Evolutionary conservation across 352 stramenopile species (phyloP).

Genomic region (Phytopythium delawarense): DNA sequence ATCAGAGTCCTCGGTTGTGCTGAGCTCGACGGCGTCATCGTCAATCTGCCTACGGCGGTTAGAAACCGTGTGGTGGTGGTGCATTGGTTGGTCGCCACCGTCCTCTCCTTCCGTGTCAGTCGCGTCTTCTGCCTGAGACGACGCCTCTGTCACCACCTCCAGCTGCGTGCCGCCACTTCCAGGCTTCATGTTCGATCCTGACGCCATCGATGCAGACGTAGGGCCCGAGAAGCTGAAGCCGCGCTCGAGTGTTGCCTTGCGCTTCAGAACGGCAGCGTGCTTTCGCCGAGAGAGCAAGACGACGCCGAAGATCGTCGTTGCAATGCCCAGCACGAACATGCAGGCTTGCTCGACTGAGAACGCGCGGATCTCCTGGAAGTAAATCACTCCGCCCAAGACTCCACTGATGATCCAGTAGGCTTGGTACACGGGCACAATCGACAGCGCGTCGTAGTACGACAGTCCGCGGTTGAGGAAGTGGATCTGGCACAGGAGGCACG

Average conservation of each 20-base stretch:
- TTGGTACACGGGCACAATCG: conserved; percentile 83
- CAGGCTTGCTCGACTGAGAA: conserved; percentile 68
- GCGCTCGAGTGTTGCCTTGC: conserved; percentile 46
- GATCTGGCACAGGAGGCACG: conserved; percentile 68
- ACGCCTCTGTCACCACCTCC: conserved; percentile 4
- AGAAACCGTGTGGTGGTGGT: background rate
- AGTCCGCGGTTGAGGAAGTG: conserved; percentile 80
- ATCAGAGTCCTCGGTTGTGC: conserved; percentile 29
- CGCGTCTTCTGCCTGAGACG: conserved; percentile 7
- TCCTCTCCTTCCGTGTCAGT: conserved; percentile 10
- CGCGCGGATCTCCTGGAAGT: conserved; percentile 88
- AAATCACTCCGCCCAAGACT: conserved; percentile 86
- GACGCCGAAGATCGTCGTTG: conserved; percentile 80
- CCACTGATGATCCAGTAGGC: conserved; percentile 89
- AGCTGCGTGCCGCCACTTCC: conserved; percentile 1
- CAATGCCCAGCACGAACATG: conserved; percentile 85
- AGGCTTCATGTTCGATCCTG: background rate
- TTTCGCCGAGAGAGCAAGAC: conserved; percentile 77
- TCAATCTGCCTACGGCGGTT: conserved; percentile 9
- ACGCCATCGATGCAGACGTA: background rate
- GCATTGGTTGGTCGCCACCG: conserved; percentile 5
- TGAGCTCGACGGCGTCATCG: conserved; percentile 12
- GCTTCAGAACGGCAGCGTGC: conserved; percentile 33
- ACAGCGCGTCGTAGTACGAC: conserved; percentile 75
- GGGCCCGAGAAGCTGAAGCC: conserved; percentile 64